Percentiles rank a stretch among this genome's conserved stretches.
Evolutionary conservation across 2,329 filamentous ascomycete genomes (phyloP).

Genomic region (Scorias spongiosa): DNA sequence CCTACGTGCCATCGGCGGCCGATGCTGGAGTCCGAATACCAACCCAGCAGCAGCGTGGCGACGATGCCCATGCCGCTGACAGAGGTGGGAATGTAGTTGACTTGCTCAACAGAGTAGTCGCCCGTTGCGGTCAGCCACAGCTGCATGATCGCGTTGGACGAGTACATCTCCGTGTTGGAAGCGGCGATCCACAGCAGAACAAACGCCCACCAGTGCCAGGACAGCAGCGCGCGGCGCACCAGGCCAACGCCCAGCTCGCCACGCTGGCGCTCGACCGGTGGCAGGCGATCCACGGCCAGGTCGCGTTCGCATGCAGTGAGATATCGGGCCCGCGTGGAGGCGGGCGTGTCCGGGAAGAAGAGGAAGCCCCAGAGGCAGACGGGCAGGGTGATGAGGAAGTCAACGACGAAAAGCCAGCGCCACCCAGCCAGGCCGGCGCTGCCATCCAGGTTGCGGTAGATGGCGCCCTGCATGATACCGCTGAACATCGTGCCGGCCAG

Average conservation of each 20-base stretch:
- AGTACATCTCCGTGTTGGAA: constrained; percentile 15
- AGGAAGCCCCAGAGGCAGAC: constrained; percentile 40
- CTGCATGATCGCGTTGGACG: constrained; percentile 14
- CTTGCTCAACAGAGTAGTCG: constrained; percentile 10
- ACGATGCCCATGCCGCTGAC: constrained; percentile 13
- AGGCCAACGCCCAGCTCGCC: constrained; percentile 11
- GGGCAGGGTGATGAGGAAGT: constrained; percentile 41
- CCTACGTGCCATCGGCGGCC: constrained; percentile 12
- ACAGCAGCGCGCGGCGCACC: constrained; percentile 10
- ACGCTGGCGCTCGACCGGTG: constrained; percentile 9
- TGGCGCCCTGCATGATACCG: constrained; percentile 45
- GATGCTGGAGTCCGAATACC: constrained; percentile 13
- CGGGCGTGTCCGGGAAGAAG: constrained; percentile 37
- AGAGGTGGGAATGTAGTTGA: constrained; percentile 14
- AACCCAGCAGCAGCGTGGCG: constrained; percentile 12
- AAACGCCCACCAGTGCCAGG: constrained; percentile 16
- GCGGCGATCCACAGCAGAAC: constrained; percentile 14
- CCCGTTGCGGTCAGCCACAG: constrained; percentile 10
- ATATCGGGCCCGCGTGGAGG: constrained; percentile 36
- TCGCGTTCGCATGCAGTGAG: constrained; percentile 8
- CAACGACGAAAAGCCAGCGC: constrained; percentile 45
- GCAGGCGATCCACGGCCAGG: constrained; percentile 11
- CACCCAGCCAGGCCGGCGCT: constrained; percentile 37
- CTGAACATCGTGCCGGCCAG: constrained; percentile 44
- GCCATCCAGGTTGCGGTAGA: constrained; percentile 30